Base-by-base conservation (phyloP, 352 stramenopile species). In the Phytophthora hibernalis region DNA sequence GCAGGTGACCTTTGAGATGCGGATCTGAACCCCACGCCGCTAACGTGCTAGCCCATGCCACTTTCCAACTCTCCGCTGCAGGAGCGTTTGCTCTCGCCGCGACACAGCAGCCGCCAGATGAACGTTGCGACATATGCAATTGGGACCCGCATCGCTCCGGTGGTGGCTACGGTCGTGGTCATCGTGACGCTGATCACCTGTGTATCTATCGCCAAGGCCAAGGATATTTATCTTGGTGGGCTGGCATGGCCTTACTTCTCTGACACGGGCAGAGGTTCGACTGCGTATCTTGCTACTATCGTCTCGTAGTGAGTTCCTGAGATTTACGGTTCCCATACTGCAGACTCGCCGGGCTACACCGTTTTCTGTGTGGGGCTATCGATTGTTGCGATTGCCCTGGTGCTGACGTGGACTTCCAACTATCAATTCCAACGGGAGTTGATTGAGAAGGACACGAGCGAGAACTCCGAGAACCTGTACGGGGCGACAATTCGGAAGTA, bases 191-290 rank as follows among this genome's bases (percentile, higher is more conserved):
- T 90, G 22, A 52, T 82, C 50, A 65, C 72, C 0, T 90, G 81
- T 51, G 65, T 88, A 8, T 54, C 55, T 16, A 71, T 87, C 40
- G 53, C 74, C 35, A 85, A 79, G 40, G 30, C 47, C 44, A 68
- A 70, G 8, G 65, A 74, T 43, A 72, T 68, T 12, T 90, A 88
- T 54, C 62, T 77, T 3, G 82, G 82, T 33, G 77, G 77, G 0
- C 65, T 90, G 10, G 26, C 24, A 3, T 87, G 78, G 78, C 81
- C 78, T 18, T 90, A 85, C 65, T 75, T 90, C 63, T 86, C 79
- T 13, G 79, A 87, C 57, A 72, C 79, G 42, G 74, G 70, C 44
- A 71, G 77, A 54, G 72, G 72, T 80, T 37, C n/a, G 45, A 43
- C 15, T 12, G 44, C 37, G 16, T 28, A 22, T 43, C 38, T 55